A percentile compares a stretch with the other conserved stretches of the same genome.
Evolutionary conservation across 192 early-diverging fungal species (phyloP).

Genomic region (Dissophora ornata): DNA sequence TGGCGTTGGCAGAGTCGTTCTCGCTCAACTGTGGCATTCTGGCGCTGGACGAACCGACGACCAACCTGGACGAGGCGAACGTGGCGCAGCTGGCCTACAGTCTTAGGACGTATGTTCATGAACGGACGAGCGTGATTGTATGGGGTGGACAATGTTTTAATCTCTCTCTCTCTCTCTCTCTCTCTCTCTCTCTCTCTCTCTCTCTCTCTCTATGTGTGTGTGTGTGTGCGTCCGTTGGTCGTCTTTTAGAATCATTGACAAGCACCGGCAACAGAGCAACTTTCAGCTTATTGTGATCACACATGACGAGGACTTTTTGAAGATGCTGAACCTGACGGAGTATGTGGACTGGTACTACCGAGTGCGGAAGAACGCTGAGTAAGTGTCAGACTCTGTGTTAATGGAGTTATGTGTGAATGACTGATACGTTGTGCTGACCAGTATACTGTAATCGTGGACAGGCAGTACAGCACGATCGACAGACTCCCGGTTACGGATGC

Average conservation of each 20-base stretch:
- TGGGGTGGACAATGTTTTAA: not conserved
- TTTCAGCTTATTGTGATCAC: constrained; percentile 99
- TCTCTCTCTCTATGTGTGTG: not conserved
- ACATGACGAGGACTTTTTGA: constrained; percentile 97
- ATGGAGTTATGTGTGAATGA: not conserved
- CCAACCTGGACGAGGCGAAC: constrained; percentile 93
- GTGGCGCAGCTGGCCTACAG: constrained; percentile 87
- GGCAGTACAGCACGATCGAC: constrained; percentile 29
- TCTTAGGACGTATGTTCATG: constrained; percentile 53
- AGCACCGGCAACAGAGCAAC: constrained; percentile 81
- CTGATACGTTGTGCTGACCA: not conserved
- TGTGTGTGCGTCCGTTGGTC: too few species aligned
- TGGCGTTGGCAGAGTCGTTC: constrained; percentile 96
- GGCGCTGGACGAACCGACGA: constrained; percentile 97
- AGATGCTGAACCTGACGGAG: constrained; percentile 79
- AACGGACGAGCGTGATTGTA: too few species aligned
- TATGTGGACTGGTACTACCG: constrained; percentile 90
- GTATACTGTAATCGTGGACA: not conserved
- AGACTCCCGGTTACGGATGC: constrained; percentile 15
- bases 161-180: too few species aligned
- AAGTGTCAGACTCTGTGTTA: constrained; percentile 20
- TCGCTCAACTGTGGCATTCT: constrained; percentile 92
- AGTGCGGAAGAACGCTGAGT: constrained; percentile 83
- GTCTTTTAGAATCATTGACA: constrained; percentile 79
- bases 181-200: too few species aligned